phyloP scores from a whole-genome alignment of 805 yeast genomes.

The Yamadazyma scolyti region DNA sequence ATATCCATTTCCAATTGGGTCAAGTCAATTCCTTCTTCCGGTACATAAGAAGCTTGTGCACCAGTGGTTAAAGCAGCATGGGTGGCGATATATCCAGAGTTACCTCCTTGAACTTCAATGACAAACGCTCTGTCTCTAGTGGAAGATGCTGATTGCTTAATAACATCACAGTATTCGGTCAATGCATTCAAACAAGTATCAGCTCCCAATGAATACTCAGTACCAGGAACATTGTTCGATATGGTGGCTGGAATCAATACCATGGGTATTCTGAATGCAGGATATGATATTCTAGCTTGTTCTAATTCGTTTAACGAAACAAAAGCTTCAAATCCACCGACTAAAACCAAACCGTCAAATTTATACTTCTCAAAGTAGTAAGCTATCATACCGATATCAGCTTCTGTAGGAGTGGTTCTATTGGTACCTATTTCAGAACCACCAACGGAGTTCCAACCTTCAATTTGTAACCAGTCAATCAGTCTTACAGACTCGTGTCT shows the following conservation, averaged over 20 bases:
- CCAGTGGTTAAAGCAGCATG: slow-evolving; percentile 83
- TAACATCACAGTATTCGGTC: slow-evolving; percentile 90
- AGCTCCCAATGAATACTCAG: slow-evolving; percentile 91
- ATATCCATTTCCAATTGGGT: slow-evolving; percentile 74
- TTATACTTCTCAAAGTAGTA: slow-evolving; percentile 85
- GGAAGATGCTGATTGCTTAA: slow-evolving; percentile 93
- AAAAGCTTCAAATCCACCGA: slow-evolving; percentile 99
- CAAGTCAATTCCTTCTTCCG: slow-evolving; percentile 76
- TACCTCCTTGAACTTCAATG: slow-evolving; percentile 98
- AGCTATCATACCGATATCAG: slow-evolving; percentile 86
- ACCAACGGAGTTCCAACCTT: slow-evolving; percentile 83
- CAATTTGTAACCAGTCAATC: slow-evolving; percentile 80
- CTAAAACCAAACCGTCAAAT: slow-evolving; percentile 83
- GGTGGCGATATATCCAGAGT: slow-evolving; percentile 90
- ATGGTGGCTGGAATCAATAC: slow-evolving; percentile 92
- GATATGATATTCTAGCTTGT: slow-evolving; percentile 71
- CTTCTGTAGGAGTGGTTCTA: slow-evolving; percentile 72
- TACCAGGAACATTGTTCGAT: slow-evolving; percentile 98
- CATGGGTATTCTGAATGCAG: slow-evolving; percentile 93
- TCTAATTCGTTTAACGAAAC: slow-evolving; percentile 77
- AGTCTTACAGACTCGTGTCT: slow-evolving; percentile 81
- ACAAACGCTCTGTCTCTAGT: slow-evolving; percentile 92
- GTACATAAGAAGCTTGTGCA: slow-evolving; percentile 86
- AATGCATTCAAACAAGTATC: slow-evolving; percentile 94
- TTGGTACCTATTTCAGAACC: slow-evolving; percentile 98